Percentiles rank a stretch among this genome's conserved stretches.
phyloP scores from a whole-genome alignment of 2,329 filamentous ascomycete genomes.

The Nemania sp. region DNA sequence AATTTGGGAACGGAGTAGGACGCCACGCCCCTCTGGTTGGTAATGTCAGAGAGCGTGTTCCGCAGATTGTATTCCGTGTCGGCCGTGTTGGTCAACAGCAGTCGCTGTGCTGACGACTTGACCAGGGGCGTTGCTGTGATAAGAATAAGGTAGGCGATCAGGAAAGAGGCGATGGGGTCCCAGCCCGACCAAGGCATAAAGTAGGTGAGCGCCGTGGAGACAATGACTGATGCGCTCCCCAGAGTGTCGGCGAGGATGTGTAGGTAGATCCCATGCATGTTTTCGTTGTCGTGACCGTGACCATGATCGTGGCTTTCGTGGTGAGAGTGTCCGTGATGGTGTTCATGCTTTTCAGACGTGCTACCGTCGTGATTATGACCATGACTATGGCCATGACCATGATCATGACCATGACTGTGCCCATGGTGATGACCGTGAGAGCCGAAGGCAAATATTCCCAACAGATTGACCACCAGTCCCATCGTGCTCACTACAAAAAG shows the following conservation, averaged over 20 bases:
- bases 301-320: conserved; percentile 36
- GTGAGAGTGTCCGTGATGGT: conserved; percentile 39
- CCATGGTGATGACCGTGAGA: conserved; percentile 59
- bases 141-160: conserved; percentile 93
- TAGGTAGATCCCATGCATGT: conserved; percentile 96
- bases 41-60: conserved; percentile 82
- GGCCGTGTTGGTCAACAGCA: conserved; percentile 83
- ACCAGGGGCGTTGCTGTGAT: conserved; percentile 90
- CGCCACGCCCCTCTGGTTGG: conserved; percentile 79
- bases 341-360: conserved; percentile 44
- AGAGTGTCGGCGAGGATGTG: conserved; percentile 95
- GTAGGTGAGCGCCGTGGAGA: conserved; percentile 86
- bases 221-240: conserved; percentile 91
- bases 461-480: conserved; percentile 86
- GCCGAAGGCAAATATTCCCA: conserved; percentile 86
- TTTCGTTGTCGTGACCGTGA: conserved; percentile 83
- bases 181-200: conserved; percentile 90
- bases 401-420: conserved; percentile 43
- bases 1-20: conserved; percentile 88
- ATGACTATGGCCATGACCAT: conserved; percentile 41
- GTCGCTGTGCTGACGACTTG: conserved; percentile 76
- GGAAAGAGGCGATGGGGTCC: conserved; percentile 90
- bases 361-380: conserved; percentile 63
- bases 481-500: conserved; percentile 86
- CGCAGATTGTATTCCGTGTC: conserved; percentile 86